These are phyloP conservation scores for Stereum hirsutum DNA, from an alignment of 1,284 basidiomycete species.

Conservation along the genomic window DNA sequence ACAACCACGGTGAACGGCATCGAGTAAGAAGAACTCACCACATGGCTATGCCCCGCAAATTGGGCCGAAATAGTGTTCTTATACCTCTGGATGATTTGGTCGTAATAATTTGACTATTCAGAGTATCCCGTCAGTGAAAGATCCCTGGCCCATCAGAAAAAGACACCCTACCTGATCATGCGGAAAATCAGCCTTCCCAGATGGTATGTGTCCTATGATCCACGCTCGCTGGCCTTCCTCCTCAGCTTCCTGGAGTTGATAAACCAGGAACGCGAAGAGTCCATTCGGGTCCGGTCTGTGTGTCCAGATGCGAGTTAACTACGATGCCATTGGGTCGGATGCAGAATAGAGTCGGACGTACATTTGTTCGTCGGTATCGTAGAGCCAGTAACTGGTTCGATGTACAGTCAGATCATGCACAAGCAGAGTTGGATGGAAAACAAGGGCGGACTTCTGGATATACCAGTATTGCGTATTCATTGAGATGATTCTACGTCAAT, in stretches of 20 bases:
- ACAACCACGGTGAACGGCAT: too few species aligned
- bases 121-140: neutral
- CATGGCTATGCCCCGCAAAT: slow-evolving; percentile 38
- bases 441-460: slow-evolving; percentile 2
- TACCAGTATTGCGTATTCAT: slow-evolving; percentile 8
- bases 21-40: too few species aligned
- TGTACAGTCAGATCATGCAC: neutral
- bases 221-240: slow-evolving; percentile 18
- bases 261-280: slow-evolving; percentile 21
- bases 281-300: slow-evolving; percentile 12
- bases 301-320: too few species aligned
- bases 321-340: neutral
- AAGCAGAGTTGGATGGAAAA: too few species aligned
- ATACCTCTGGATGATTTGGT: slow-evolving; percentile 50
- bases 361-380: slow-evolving; percentile 3
- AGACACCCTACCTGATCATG: too few species aligned
- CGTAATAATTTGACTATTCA: slow-evolving; percentile 45
- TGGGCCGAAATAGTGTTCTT: slow-evolving; percentile 44
- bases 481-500: slow-evolving; percentile 1
- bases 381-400: slow-evolving; percentile 7
- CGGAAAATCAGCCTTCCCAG: slow-evolving; percentile 14
- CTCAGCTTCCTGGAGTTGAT: slow-evolving; percentile 22
- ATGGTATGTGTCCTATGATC: slow-evolving; percentile 17
- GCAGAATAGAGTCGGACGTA: neutral
- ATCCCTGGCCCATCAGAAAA: too few species aligned